Base-by-base conservation (phyloP, 345 rosid genomes). In the Passiflora organensis region DNA sequence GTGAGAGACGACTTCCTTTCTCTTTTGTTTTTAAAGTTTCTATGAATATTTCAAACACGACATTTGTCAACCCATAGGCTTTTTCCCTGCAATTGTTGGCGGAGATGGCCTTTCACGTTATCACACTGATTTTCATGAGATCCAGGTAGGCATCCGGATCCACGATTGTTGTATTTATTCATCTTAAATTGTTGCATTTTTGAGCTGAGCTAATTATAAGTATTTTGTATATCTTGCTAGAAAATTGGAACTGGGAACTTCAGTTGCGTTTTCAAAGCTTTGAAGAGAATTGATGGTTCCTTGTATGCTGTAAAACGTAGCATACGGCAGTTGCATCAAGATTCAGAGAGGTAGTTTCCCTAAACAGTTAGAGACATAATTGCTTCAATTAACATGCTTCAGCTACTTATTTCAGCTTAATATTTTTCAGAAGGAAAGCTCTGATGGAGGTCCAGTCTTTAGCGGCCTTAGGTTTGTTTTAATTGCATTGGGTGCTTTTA, bases 381-480 rank as follows among this genome's bases (percentile, higher is more conserved):
- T 46, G 18, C 10, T 41, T 41, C 34, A 24, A 50, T 44, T 24
- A 43, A 59, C 56, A 41, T 36, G 50, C 39, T 32, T 53, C 19
- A 28, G 34, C 34, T 2, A 28, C 13, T 62, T 6, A 43, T 28
- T 6, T 16, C 53, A 24, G 17, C 55, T 37, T 70, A 37, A 2
- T 25, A 25, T 51, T 66, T 68, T 68, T 68, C 78, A 89, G 99
- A 80, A 80, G 73, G 76, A 87, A 87, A 78, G 97, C 97, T 76
- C 80, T 89, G 69, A 85, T 94, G 96, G 99, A 94, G 85, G 99
- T 87, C 64, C 99, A 94, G 77, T 87, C 95, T 68, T 74, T 89
- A 78, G 99, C 96, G 34, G 97, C 97, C 63, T 63, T 85, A 72
- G 99, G 97, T 93, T 66, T 74, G 74, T 53, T 20, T 1, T 44